Base-by-base conservation (phyloP, 768 basidiomycete species). In the Suillus lakei region DNA sequence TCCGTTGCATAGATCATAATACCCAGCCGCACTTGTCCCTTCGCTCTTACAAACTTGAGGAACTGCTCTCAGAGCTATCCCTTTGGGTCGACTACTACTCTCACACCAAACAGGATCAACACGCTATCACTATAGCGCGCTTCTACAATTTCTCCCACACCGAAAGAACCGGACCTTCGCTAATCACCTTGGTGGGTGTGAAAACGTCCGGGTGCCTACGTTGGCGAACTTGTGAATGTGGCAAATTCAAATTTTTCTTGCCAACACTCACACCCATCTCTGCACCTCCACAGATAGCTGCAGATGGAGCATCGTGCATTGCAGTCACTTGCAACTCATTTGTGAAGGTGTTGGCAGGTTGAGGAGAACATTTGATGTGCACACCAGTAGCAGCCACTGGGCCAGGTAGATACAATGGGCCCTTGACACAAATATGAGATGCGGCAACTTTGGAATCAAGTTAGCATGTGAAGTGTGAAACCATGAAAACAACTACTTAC, bases 391-490 rank as follows among this genome's bases (percentile, higher is more conserved):
- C 36, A 15, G 13, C 34, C n/a, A 50, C 18, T 21, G 51, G 62
- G 26, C 21, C 16, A 39, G 63, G 54, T 18, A 56, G 43, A 50
- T 56, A 59, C 38, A 51, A 30, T 34, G 61, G 61, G 34, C 61
- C 50, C 4, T 62, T 43, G 38, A 61, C 28, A 46, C 44, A 41
- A 36, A 58, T 15, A 30, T 44, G 28, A 30, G 30, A 18, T 15
- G 26, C 44, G 13, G 9, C 12, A 5, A 34, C 64, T 46, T 8
- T 46, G 21, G 43, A 9, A n/a, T 44, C n/a, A 21, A 44, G 43
- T 62, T 54, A 62, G 6, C 21, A 21, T 44, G 43, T 44, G 50
- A 30, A 62, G 30, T 18, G 34, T 12, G 10, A 62, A 15, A 10
- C 48, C 32, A 6, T 23, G 21, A 13, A 28, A 61, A 15, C 34